Conservation (phyloP, 768 basidiomycete genomes). For the Grammothele lineata region DNA sequence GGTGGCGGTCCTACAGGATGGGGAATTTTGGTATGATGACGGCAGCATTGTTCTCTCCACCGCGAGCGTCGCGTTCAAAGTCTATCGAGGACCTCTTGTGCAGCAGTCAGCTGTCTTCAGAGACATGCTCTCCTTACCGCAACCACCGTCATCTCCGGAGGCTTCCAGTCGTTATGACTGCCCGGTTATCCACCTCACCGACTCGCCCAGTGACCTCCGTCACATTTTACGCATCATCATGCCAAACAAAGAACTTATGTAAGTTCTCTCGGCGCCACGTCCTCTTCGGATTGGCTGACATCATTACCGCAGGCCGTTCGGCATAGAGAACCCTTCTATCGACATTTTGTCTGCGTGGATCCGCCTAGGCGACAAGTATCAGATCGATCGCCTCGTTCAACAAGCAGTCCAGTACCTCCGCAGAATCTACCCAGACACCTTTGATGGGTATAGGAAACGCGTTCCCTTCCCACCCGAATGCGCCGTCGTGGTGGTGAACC, state of each 20-base stretch:
- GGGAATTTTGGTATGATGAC: conserved; percentile 13
- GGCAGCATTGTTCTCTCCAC: conserved; percentile 11
- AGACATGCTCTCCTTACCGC: conserved; percentile 1
- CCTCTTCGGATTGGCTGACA: background rate
- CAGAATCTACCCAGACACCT: background rate
- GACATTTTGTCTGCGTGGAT: background rate
- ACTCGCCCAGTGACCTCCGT: background rate
- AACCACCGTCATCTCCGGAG: background rate
- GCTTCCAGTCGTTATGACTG: no score
- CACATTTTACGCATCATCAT: background rate
- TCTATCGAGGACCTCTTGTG: conserved; percentile 7
- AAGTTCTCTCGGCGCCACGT: background rate
- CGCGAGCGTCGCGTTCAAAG: conserved; percentile 5
- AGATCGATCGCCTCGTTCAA: background rate
- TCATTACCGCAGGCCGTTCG: background rate
- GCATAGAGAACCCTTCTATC: background rate
- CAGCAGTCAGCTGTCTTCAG: conserved; percentile 9
- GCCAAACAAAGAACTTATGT: background rate
- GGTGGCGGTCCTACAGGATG: background rate
- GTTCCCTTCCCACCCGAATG: background rate
- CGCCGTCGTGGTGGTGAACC: background rate
- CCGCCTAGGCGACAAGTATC: background rate
- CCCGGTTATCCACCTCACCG: background rate
- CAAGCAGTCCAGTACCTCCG: background rate
- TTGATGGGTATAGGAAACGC: background rate